Base-by-base conservation (phyloP, 768 basidiomycete genomes). In the Lyophyllum semitale region DNA sequence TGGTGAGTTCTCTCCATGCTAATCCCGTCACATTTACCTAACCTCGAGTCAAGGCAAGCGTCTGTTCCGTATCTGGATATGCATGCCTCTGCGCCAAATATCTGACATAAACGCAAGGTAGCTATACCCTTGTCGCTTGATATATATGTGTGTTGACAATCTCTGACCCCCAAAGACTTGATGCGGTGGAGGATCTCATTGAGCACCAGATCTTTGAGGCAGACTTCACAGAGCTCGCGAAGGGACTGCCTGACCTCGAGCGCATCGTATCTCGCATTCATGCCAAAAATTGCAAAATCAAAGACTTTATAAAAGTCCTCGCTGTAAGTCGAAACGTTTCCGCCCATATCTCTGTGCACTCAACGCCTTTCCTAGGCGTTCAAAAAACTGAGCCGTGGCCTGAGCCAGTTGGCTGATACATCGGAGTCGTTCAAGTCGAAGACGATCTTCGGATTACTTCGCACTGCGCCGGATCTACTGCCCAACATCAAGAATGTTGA, bases 61-160 rank as follows among this genome's bases (percentile, higher is more conserved):
- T 23, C 78, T 98, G 26, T 98, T 99, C 81, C 85, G 95, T 38
- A 89, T 96, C 50, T 99, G 97, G 97, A 77, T 99, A 8, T 97
- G 93, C 59, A 89, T 89, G 80, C 97, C 97, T 18, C 73, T 99
- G 58, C 84, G 88, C 27, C 84, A 91, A 35, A 85, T 87, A 32
- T 68, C 80, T 11, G 91, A 91, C 45, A 98, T 99, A 72, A 95
- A 96, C 64, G 87, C 91, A 37, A 81, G 95, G 94, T 92, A 64
- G n/a, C 60, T 54, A 4, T 26, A n/a, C n/a, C 43, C 26, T 35
- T 15, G 29, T 20, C 12, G 43, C 23, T 35, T 30, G 18, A 12
- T 25, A 27, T 22, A n/a, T 2, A 26, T 2, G 37, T 33, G 1
- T 0, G 17, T 5, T 45, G 12, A 40, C 30, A 55, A 25, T 32